Base-by-base conservation (phyloP, 345 rosid genomes). In the Bruguiera sexangula region DNA sequence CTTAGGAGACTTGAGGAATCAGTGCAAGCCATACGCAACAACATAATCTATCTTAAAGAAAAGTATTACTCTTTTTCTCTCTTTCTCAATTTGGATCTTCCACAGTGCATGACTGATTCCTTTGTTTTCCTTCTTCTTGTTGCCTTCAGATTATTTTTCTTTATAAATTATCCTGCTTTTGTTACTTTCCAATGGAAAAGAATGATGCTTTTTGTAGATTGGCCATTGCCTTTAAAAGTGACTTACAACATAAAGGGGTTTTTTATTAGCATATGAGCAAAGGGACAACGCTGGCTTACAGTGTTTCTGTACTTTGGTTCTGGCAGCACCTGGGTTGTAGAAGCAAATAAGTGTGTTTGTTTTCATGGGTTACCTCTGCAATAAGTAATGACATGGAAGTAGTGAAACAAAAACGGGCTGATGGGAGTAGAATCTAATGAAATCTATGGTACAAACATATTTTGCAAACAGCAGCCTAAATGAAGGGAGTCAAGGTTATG, bases 1-100 rank as follows among this genome's bases (percentile, higher is more conserved):
- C 75, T 95, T 55, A 85, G 73, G 82, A 90, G 83, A 76, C 99
- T 95, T 18, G 91, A 85, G 43, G 97, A 85, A 53, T 55, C 74
- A 46, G 94, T 90, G 64, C 78, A 87, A 51, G 74, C 89, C 31
- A 90, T 95, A 63, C 94, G 75, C 32, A 84, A 80, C 34, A 86
- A 88, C 69, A 62, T 95, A 34, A 39, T 85, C 61, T 81, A 85
- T 71, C 87, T 92, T 36, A 90, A 82, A 74, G 60, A 73, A 72
- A 89, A 88, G 98, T 91, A 78, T 16, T 18, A 24, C 31, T 60
- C 20, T 32, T 22, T 31, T 37, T 56, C 18, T 55, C 18, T 56
- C 60, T 22, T 15, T 22, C 29, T 1, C 60, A 10, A 1, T 56
- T 21, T 22, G 16, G 16, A 56, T 22, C 18, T 24, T 26, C 60